Evolutionary conservation across 805 yeast genomes (phyloP).

Genomic region (Lachancea cidri): DNA sequence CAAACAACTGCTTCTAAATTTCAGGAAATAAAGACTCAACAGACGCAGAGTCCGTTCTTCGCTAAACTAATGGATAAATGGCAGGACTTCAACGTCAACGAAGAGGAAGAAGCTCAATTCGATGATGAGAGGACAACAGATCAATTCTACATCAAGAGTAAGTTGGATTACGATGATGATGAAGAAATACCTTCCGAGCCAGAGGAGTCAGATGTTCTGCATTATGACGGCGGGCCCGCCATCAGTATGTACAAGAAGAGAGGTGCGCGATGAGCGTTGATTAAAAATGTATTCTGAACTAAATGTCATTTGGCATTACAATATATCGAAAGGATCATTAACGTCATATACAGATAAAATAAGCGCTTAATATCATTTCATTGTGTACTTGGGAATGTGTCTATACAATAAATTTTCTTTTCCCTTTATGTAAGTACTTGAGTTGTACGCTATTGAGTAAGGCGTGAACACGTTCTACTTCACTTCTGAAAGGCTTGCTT

Average conservation of each 20-base stretch:
- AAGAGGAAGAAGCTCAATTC: conserved; percentile 27
- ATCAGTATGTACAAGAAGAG: conserved; percentile 13
- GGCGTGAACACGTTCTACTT: neutral
- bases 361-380: too few species aligned
- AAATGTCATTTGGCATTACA: too few species aligned
- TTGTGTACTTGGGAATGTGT: neutral
- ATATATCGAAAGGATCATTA: too few species aligned
- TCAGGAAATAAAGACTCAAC: conserved; percentile 1
- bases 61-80: conserved; percentile 21
- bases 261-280: too few species aligned
- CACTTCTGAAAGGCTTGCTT: conserved; percentile 1
- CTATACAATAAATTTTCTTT: neutral
- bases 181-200: conserved; percentile 20
- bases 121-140: conserved; percentile 18
- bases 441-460: neutral
- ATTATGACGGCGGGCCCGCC: conserved; percentile 24
- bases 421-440: neutral
- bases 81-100: conserved; percentile 31
- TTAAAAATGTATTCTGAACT: too few species aligned
- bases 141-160: conserved; percentile 23
- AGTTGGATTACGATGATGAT: conserved; percentile 26
- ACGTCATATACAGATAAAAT: too few species aligned
- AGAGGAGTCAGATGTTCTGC: conserved; percentile 12
- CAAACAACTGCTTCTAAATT: conserved; percentile 3
- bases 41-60: conserved; percentile 5